Evolutionary conservation across 805 yeast genomes (phyloP).

Genomic region (Diddensiella transvaalensis): DNA sequence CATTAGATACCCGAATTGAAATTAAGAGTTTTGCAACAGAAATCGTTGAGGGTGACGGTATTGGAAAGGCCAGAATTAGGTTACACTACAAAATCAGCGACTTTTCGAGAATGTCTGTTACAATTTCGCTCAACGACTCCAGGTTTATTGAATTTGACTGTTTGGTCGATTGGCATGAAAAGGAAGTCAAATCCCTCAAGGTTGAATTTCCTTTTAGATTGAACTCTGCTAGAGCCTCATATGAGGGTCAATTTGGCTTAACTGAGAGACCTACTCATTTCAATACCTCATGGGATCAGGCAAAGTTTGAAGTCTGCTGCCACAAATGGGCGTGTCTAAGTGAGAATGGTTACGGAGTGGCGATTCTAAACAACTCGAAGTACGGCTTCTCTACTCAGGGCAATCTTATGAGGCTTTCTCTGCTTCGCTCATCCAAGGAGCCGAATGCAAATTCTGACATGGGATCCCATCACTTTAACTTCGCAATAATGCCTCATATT

Average conservation of each 20-base stretch:
- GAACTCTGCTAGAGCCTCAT: conserved; percentile 61
- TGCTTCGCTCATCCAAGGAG: conserved; percentile 74
- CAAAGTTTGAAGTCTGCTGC: conserved; percentile 79
- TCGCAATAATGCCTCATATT: conserved; percentile 67
- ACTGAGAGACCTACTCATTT: conserved; percentile 79
- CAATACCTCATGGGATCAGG: conserved; percentile 81
- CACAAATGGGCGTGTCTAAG: conserved; percentile 80
- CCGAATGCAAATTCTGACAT: conserved; percentile 85
- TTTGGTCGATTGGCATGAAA: conserved; percentile 67
- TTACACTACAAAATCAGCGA: conserved; percentile 45
- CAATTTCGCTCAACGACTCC: conserved; percentile 52
- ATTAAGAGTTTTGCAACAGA: conserved; percentile 36
- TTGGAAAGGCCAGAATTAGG: conserved; percentile 42
- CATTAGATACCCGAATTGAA: conserved; percentile 59
- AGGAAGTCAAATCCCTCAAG: conserved; percentile 53
- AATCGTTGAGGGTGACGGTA: not conserved
- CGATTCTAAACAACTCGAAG: conserved; percentile 66
- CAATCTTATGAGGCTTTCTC: conserved; percentile 67
- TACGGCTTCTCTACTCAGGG: conserved; percentile 83
- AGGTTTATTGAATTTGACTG: conserved; percentile 43
- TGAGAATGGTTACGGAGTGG: conserved; percentile 70
- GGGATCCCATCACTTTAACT: conserved; percentile 68
- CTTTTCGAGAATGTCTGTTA: conserved; percentile 51
- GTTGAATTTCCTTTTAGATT: conserved; percentile 83
- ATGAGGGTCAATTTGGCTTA: conserved; percentile 80